A percentile compares a stretch with the other conserved stretches of the same genome.
These are phyloP conservation scores for Suillus plorans DNA, from an alignment of 768 basidiomycete species.

Conservation along the genomic window DNA sequence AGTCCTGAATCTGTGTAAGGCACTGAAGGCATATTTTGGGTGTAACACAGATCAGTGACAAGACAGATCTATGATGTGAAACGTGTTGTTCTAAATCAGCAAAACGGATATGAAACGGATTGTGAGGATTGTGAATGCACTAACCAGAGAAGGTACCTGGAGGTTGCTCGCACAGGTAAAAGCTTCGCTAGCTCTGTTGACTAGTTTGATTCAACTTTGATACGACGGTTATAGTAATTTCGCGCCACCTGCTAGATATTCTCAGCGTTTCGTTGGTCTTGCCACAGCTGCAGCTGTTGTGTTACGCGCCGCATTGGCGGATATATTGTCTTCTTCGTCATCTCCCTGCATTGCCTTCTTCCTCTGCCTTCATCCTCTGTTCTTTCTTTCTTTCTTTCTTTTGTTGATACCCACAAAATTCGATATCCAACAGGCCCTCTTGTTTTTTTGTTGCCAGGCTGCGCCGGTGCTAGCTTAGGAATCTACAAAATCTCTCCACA, in stretches of 20 bases:
- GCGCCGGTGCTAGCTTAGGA: constrained; percentile 43
- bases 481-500: constrained; percentile 9
- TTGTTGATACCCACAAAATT: constrained; percentile 38
- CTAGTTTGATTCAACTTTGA: not conserved
- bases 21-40: not conserved
- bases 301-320: constrained; percentile 4
- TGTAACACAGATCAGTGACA: not conserved
- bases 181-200: not conserved
- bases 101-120: not conserved
- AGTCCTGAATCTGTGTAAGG: not conserved
- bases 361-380: constrained; percentile 11
- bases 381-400: constrained; percentile 12
- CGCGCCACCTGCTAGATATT: not conserved
- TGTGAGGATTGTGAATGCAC: not conserved
- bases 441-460: constrained; percentile 17
- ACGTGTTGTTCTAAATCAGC: constrained; percentile 1
- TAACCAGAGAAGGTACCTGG: not conserved
- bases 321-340: constrained; percentile 4
- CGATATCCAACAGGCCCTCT: constrained; percentile 18
- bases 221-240: not conserved
- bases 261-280: constrained; percentile 1
- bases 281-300: constrained; percentile 1
- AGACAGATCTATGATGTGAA: not conserved
- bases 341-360: constrained; percentile 5
- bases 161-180: not conserved